phyloP scores from a whole-genome alignment of 228 moss, liverwort and hornwort species.

The Sphagnum magellanicum region DNA sequence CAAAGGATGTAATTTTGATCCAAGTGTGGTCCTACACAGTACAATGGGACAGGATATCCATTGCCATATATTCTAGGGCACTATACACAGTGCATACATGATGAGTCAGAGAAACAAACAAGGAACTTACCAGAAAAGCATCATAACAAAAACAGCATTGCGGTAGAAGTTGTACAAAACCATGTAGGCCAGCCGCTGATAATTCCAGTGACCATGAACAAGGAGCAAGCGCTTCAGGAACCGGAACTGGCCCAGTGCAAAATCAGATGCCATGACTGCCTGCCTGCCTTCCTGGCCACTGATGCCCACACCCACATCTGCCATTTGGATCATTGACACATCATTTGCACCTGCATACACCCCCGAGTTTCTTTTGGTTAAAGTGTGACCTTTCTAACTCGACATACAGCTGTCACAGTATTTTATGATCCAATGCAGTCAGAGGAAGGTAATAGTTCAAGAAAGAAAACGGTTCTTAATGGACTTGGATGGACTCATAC shows the following conservation, averaged over 20 bases:
- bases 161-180: conserved; percentile 87
- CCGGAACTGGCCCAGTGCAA: conserved; percentile 50
- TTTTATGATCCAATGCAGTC: no score
- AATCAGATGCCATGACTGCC: conserved; percentile 64
- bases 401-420: no score
- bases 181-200: conserved; percentile 49
- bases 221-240: conserved; percentile 48
- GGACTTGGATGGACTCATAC: background rate
- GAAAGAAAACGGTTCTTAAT: background rate
- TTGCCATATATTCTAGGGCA: no score
- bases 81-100: background rate
- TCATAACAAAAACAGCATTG: conserved; percentile 79
- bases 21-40: no score
- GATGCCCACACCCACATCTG: conserved; percentile 80
- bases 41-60: no score
- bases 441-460: no score
- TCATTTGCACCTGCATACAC: conserved; percentile 59
- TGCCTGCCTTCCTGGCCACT: conserved; percentile 89
- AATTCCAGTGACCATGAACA: conserved; percentile 56
- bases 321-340: conserved; percentile 94
- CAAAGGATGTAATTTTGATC: no score
- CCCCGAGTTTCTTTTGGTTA: background rate
- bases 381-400: no score
- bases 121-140: conserved; percentile 74
- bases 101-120: background rate